These are phyloP conservation scores for Sindora glabra DNA, from an alignment of 306 rosid species.

Conservation along the genomic window DNA sequence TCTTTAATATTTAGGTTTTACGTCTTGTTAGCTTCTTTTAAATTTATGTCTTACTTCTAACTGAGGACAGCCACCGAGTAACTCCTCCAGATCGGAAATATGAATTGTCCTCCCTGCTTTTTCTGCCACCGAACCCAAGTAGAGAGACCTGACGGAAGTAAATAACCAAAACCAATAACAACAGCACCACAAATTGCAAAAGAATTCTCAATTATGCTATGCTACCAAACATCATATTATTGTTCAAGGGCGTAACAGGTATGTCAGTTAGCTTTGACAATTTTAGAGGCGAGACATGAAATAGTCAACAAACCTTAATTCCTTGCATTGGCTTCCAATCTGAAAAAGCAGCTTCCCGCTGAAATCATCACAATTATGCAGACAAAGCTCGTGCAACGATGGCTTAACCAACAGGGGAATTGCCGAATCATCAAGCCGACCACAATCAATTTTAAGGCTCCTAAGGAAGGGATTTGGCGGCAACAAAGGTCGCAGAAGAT, in stretches of 20 bases:
- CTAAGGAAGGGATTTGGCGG: slow-evolving; percentile 60
- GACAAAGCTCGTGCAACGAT: slow-evolving; percentile 58
- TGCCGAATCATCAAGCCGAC: slow-evolving; percentile 69
- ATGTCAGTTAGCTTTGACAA: neutral
- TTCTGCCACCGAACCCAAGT: slow-evolving; percentile 82
- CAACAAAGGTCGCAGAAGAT: slow-evolving; percentile 56
- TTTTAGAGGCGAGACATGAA: neutral
- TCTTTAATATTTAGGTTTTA: neutral
- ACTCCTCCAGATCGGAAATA: slow-evolving; percentile 75
- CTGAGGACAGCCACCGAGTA: slow-evolving; percentile 69
- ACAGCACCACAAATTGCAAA: slow-evolving; percentile 3
- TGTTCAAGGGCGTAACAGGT: neutral
- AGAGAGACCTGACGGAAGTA: slow-evolving; percentile 61
- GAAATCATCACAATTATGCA: slow-evolving; percentile 74
- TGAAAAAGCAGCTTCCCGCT: slow-evolving; percentile 77
- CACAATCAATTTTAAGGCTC: slow-evolving; percentile 66
- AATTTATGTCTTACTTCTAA: slow-evolving; percentile 70
- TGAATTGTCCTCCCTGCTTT: slow-evolving; percentile 75
- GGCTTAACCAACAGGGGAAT: slow-evolving; percentile 51
- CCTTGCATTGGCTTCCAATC: slow-evolving; percentile 69
- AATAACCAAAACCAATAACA: slow-evolving; percentile 30
- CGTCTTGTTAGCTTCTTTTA: neutral
- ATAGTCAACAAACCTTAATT: slow-evolving; percentile 41
- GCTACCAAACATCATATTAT: neutral
- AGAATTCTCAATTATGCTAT: neutral